phyloP scores from a whole-genome alignment of 768 basidiomycete genomes.

The Collybiopsis confluens region DNA sequence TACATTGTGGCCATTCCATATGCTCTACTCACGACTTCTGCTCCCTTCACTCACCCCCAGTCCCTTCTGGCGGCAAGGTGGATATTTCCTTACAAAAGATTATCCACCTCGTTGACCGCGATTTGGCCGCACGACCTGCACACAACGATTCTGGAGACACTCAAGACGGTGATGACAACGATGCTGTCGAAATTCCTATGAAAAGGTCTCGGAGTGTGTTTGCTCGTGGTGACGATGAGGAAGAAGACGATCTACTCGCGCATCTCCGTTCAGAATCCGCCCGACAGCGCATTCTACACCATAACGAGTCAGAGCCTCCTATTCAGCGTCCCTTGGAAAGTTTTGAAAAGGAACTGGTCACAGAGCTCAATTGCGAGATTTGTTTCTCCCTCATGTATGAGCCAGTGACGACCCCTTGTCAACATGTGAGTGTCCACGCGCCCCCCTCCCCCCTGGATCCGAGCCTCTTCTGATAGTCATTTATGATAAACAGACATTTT shows the following conservation, averaged over 20 bases:
- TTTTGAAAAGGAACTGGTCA: slow-evolving; percentile 58
- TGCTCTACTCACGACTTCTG: slow-evolving; percentile 52
- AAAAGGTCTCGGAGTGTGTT: not conserved
- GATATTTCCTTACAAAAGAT: slow-evolving; percentile 63
- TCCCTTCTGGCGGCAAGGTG: slow-evolving; percentile 21
- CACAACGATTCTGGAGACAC: slow-evolving; percentile 22
- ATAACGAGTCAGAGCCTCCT: slow-evolving; percentile 22
- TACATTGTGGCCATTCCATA: slow-evolving; percentile 82
- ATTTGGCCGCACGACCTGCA: slow-evolving; percentile 4
- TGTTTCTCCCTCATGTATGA: slow-evolving; percentile 82
- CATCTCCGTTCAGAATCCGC: slow-evolving; percentile 31
- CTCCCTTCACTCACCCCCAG: slow-evolving; percentile 11
- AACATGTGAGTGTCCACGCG: slow-evolving; percentile 62
- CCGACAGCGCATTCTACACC: slow-evolving; percentile 25
- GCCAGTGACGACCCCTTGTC: slow-evolving; percentile 91
- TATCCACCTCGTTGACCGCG: slow-evolving; percentile 35
- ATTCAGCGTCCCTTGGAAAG: slow-evolving; percentile 19
- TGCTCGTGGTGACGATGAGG: slow-evolving; percentile 20
- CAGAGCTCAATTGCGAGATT: slow-evolving; percentile 85
- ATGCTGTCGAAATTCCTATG: slow-evolving; percentile 15
- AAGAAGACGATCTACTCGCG: slow-evolving; percentile 29
- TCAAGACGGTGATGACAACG: slow-evolving; percentile 25
- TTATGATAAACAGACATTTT: slow-evolving; percentile 67
- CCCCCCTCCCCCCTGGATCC: slow-evolving; percentile 8
- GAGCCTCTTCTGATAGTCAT: slow-evolving; percentile 6